Conservation (phyloP, 331 rosid species). For the Erythrophleum ivorense region DNA sequence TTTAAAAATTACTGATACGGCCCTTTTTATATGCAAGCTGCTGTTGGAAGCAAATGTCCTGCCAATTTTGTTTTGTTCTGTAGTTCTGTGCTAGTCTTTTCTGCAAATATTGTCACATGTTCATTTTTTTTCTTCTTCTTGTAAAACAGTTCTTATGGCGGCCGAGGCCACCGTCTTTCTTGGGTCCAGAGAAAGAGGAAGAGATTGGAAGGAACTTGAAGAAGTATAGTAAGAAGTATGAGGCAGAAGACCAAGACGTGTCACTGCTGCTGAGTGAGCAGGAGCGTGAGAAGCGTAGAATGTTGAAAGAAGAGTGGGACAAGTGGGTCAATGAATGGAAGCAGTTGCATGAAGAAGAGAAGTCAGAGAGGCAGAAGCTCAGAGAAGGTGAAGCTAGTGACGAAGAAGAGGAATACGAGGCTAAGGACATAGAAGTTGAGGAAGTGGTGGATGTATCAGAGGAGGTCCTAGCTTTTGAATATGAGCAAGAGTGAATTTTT, state of each 20-base stretch:
- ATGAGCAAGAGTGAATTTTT: background rate
- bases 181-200: conserved; percentile 13
- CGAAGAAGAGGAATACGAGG: conserved; percentile 3
- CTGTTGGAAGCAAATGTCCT: background rate
- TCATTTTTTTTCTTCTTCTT: background rate
- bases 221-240: conserved; percentile 13
- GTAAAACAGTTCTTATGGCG: background rate
- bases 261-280: background rate
- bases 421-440: conserved; percentile 13
- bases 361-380: background rate
- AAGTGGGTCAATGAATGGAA: conserved; percentile 3
- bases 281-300: conserved; percentile 11
- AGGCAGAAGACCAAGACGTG: conserved; percentile 16
- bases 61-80: background rate
- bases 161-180: background rate
- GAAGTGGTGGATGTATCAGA: conserved; percentile 6
- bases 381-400: conserved; percentile 10
- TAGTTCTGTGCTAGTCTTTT: background rate
- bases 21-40: background rate
- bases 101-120: background rate
- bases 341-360: background rate
- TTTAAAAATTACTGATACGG: no score
- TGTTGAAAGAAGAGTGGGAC: conserved; percentile 3
- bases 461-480: conserved; percentile 16
- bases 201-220: conserved; percentile 8